phyloP scores from a whole-genome alignment of 768 basidiomycete species.

The Roridomyces roridus region DNA sequence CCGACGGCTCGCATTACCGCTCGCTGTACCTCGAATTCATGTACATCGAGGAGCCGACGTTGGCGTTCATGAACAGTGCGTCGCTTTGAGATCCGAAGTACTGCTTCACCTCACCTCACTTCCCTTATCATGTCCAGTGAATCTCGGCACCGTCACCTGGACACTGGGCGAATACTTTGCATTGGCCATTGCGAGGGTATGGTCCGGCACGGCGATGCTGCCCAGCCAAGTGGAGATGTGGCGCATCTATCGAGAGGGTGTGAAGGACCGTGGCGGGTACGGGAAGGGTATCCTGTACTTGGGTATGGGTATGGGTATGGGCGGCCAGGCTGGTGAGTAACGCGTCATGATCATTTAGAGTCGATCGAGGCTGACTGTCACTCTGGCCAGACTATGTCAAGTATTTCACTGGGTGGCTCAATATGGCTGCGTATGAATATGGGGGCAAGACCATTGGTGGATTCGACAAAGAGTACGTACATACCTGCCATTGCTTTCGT shows the following conservation, averaged over 20 bases:
- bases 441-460: no score
- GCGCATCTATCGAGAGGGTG: constrained; percentile 35
- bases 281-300: constrained; percentile 44
- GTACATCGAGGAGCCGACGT: constrained; percentile 37
- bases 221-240: constrained; percentile 39
- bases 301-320: constrained; percentile 31
- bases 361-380: no score
- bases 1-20: constrained; percentile 29
- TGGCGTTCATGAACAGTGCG: not conserved
- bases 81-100: not conserved
- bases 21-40: constrained; percentile 32
- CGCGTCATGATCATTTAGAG: not conserved
- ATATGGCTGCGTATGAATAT: constrained; percentile 43
- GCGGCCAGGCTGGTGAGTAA: not conserved
- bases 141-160: constrained; percentile 43
- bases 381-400: constrained; percentile 37
- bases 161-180: constrained; percentile 43
- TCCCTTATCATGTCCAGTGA: constrained; percentile 31
- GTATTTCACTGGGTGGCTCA: constrained; percentile 46
- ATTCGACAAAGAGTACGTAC: no score
- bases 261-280: constrained; percentile 41
- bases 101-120: not conserved
- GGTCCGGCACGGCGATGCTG: constrained; percentile 43
- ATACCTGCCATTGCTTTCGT: no score
- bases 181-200: constrained; percentile 44